Conservation (phyloP, 306 rosid genomes). For the Fagus crenata region DNA sequence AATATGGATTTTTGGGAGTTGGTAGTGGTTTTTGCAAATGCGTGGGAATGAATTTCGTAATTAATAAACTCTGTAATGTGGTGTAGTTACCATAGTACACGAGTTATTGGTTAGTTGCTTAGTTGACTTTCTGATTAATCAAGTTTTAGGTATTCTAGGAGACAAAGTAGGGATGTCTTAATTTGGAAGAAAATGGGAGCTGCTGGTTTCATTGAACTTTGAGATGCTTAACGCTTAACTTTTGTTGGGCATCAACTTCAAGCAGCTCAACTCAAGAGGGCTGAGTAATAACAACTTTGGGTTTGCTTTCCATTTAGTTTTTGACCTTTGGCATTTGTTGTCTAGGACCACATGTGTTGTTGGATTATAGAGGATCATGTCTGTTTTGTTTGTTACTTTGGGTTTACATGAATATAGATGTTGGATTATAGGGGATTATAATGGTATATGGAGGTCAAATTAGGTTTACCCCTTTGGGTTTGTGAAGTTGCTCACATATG, state of each 20-base stretch:
- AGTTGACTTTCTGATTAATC: conserved; percentile 19
- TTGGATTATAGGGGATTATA: conserved; percentile 13
- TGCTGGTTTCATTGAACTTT: conserved; percentile 34
- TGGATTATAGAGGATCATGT: conserved; percentile 12
- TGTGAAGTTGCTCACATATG: neutral
- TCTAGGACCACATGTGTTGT: conserved; percentile 17
- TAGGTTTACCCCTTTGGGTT: neutral
- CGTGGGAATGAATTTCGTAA: conserved; percentile 31
- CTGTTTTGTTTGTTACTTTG: conserved; percentile 24
- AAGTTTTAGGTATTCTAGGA: conserved; percentile 26
- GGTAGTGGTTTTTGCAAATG: conserved; percentile 25
- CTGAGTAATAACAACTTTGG: conserved; percentile 29
- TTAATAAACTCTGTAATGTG: conserved; percentile 29
- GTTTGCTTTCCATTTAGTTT: conserved; percentile 25
- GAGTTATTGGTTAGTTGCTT: conserved; percentile 32
- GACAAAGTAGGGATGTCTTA: conserved; percentile 47
- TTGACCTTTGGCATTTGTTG: conserved; percentile 21
- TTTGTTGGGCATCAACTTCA: conserved; percentile 20
- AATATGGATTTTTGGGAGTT: conserved; percentile 8
- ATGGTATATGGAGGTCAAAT: neutral
- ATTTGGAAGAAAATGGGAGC: conserved; percentile 37
- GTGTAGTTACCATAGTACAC: conserved; percentile 25
- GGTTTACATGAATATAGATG: conserved; percentile 12
- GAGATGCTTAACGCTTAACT: conserved; percentile 33
- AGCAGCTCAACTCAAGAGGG: conserved; percentile 33